These are phyloP conservation scores for Fusarium poae DNA, from an alignment of 2,329 filamentous ascomycete species.

Conservation along the genomic window DNA sequence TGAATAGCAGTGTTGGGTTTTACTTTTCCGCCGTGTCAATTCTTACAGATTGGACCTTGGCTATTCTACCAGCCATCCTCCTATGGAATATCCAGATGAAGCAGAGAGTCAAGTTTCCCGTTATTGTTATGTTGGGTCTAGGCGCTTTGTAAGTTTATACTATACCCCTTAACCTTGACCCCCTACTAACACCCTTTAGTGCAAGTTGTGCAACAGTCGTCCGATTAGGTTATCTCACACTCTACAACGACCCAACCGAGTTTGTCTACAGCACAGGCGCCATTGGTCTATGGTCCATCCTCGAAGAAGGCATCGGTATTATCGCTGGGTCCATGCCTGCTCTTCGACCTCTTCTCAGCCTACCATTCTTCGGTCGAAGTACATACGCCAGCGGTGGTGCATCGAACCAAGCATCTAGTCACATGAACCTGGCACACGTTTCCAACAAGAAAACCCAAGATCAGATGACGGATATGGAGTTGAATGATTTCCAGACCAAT, in stretches of 20 bases:
- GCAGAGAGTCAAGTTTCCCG: slow-evolving; percentile 40
- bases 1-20: slow-evolving; percentile 43
- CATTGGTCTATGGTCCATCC: slow-evolving; percentile 44
- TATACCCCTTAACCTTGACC: accelerated
- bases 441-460: background rate
- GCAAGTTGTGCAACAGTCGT: slow-evolving; percentile 44
- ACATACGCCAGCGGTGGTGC: slow-evolving; percentile 25
- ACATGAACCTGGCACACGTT: background rate
- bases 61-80: slow-evolving; percentile 45
- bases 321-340: slow-evolving; percentile 45
- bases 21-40: slow-evolving; percentile 48
- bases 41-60: slow-evolving; percentile 46
- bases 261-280: slow-evolving; percentile 44
- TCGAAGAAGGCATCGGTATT: slow-evolving; percentile 45
- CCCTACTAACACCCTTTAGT: slow-evolving; percentile 15
- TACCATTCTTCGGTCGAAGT: slow-evolving; percentile 28
- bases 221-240: slow-evolving; percentile 38
- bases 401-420: slow-evolving; percentile 12
- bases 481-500: slow-evolving; percentile 8
- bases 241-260: slow-evolving; percentile 40
- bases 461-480: slow-evolving; percentile 3
- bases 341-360: slow-evolving; percentile 37
- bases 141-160: slow-evolving; percentile 38
- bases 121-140: slow-evolving; percentile 39
- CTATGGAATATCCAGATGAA: slow-evolving; percentile 49